Conservation (phyloP, 371 early-diverging fungal genomes). For the Phascolomyces articulosus region DNA sequence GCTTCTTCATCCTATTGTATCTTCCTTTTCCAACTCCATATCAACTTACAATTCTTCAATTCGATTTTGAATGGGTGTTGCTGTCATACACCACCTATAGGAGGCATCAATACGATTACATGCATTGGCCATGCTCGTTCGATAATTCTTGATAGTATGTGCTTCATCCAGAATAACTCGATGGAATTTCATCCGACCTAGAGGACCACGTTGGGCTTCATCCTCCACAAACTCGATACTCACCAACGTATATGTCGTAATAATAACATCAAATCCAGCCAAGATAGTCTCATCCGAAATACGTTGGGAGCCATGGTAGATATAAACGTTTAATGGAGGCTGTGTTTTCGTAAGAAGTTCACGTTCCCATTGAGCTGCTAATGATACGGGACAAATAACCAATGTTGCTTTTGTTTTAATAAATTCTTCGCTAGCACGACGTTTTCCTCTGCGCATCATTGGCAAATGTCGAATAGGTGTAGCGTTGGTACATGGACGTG, state of each 20-base stretch:
- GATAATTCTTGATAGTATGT: slow-evolving; percentile 80
- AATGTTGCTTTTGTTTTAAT: slow-evolving; percentile 48
- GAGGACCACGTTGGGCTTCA: slow-evolving; percentile 12
- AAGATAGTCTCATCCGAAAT: slow-evolving; percentile 35
- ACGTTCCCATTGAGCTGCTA: slow-evolving; percentile 68
- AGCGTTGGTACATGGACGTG: slow-evolving; percentile 36
- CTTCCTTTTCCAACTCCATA: neutral
- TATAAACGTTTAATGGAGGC: slow-evolving; percentile 47
- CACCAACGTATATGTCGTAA: slow-evolving; percentile 40
- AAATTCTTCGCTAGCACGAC: neutral
- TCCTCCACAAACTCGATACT: slow-evolving; percentile 14
- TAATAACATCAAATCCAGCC: slow-evolving; percentile 42
- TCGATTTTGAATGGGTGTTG: slow-evolving; percentile 84
- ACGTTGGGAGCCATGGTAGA: slow-evolving; percentile 59
- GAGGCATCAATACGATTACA: slow-evolving; percentile 60
- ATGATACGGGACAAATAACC: slow-evolving; percentile 63
- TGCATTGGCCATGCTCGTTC: slow-evolving; percentile 62
- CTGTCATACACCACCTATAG: slow-evolving; percentile 84
- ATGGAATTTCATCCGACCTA: slow-evolving; percentile 40
- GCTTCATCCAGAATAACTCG: slow-evolving; percentile 89
- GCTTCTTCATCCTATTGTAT: neutral
- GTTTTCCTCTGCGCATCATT: slow-evolving; percentile 7
- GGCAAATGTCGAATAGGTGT: slow-evolving; percentile 8
- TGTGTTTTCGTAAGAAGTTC: slow-evolving; percentile 58
- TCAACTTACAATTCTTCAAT: slow-evolving; percentile 78